These are phyloP conservation scores for Lachnellula subtilissima DNA, from an alignment of 2,329 filamentous ascomycete genomes.

Conservation along the genomic window DNA sequence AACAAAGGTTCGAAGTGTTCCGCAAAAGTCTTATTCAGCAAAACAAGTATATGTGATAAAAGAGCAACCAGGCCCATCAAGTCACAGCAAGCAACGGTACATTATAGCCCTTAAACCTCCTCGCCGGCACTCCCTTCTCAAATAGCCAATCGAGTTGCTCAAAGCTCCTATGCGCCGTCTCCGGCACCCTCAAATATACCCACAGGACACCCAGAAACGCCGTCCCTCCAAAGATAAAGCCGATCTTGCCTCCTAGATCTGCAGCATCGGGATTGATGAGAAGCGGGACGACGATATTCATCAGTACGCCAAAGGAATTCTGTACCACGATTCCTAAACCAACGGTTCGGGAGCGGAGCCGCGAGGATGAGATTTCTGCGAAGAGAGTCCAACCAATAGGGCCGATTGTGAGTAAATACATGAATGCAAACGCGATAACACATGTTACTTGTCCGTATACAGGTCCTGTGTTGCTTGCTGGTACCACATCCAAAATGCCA, in stretches of 20 bases:
- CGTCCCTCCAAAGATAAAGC: constrained; percentile 37
- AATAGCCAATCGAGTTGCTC: constrained; percentile 22
- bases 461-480: constrained; percentile 17
- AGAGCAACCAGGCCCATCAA: not conserved
- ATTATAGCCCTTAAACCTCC: constrained; percentile 8
- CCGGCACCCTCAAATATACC: constrained; percentile 37
- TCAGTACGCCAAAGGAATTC: constrained; percentile 32
- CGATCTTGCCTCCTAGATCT: constrained; percentile 38
- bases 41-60: not conserved
- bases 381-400: constrained; percentile 38
- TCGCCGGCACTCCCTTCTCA: constrained; percentile 9
- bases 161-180: constrained; percentile 23
- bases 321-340: constrained; percentile 37
- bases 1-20: no score
- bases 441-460: constrained; percentile 34
- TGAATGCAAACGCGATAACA: constrained; percentile 36
- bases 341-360: constrained; percentile 36
- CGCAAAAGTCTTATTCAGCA: no score
- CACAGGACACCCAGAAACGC: constrained; percentile 31
- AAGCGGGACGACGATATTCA: constrained; percentile 34
- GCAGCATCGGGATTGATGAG: constrained; percentile 36
- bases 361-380: constrained; percentile 35
- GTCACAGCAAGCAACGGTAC: not conserved
- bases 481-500: constrained; percentile 30
- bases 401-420: constrained; percentile 38